These are phyloP conservation scores for Trichoderma brevicompactum DNA, from an alignment of 2,329 filamentous ascomycete species.

Conservation along the genomic window DNA sequence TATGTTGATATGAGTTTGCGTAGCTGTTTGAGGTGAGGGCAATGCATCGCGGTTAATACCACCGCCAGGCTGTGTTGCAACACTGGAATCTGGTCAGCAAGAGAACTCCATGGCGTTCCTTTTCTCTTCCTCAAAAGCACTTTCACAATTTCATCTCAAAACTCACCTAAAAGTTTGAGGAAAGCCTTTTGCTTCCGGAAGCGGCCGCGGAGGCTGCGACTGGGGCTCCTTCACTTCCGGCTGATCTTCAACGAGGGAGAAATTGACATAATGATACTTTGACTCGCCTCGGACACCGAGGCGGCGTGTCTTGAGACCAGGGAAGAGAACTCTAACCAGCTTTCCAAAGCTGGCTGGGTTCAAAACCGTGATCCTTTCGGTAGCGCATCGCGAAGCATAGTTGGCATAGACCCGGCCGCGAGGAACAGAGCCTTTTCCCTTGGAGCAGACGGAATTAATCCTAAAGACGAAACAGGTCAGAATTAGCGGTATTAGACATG, in stretches of 20 bases:
- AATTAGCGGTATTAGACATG: neutral
- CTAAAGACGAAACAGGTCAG: conserved; percentile 52
- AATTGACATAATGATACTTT: conserved; percentile 92
- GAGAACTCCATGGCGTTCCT: neutral
- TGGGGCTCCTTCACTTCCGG: conserved; percentile 52
- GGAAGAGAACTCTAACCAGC: conserved; percentile 93
- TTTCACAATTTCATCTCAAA: neutral
- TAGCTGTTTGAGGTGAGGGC: conserved; percentile 39
- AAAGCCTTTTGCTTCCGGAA: conserved; percentile 54
- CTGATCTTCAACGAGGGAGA: conserved; percentile 62
- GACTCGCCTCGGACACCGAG: conserved; percentile 94
- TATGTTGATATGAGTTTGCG: conserved; percentile 31
- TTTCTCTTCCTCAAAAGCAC: neutral
- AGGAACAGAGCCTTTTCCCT: conserved; percentile 83
- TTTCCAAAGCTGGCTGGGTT: conserved; percentile 99
- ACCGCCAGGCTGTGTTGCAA: conserved; percentile 41
- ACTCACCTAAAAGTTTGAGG: conserved; percentile 56
- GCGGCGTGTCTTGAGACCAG: conserved; percentile 88
- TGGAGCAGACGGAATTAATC: conserved; percentile 73
- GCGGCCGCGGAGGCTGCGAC: conserved; percentile 52
- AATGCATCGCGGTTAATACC: conserved; percentile 36
- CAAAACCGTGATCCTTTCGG: conserved; percentile 88
- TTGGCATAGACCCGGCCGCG: conserved; percentile 92
- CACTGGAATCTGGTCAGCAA: conserved; percentile 32
- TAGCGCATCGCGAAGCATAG: conserved; percentile 91